Evolutionary conservation across 441 rosid genomes (phyloP).

Genomic region (Adansonia gregorii): DNA sequence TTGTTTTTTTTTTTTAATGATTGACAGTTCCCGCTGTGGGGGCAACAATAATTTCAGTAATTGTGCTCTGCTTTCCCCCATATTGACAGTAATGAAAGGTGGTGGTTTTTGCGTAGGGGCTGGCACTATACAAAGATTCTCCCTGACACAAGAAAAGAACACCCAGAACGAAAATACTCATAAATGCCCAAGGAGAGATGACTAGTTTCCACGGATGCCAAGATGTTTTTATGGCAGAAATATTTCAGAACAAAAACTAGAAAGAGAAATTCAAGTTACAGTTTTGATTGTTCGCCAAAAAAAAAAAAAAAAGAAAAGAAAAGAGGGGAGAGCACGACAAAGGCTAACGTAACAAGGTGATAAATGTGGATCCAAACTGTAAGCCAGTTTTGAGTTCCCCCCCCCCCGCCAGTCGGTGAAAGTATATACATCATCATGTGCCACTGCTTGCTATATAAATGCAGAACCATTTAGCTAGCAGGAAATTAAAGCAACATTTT

Average conservation of each 20-base stretch:
- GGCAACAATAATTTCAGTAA: conserved; percentile 4
- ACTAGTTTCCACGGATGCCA: conserved; percentile 34
- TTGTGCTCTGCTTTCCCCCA: conserved; percentile 1
- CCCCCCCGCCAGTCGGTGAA: background rate
- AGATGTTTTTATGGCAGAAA: conserved; percentile 22
- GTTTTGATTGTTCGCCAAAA: background rate
- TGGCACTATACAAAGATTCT: conserved; percentile 33
- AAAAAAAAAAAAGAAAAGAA: conserved; percentile 3
- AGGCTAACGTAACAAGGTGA: background rate
- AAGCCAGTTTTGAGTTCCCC: background rate
- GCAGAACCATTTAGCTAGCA: background rate
- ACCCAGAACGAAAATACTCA: conserved; percentile 22
- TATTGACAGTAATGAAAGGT: background rate
- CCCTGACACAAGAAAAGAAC: conserved; percentile 17
- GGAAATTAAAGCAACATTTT: background rate
- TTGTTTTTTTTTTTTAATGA: background rate
- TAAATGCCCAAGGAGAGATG: conserved; percentile 24
- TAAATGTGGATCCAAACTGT: conserved; percentile 6
- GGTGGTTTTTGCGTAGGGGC: background rate
- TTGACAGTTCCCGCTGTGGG: conserved; percentile 14
- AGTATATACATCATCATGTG: background rate
- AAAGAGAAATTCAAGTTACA: conserved; percentile 7
- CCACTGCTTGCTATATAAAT: no score
- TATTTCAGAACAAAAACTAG: background rate
- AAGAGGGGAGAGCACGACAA: background rate